Base-by-base conservation (phyloP, 768 basidiomycete species). In the Hemileccinum impolitum region DNA sequence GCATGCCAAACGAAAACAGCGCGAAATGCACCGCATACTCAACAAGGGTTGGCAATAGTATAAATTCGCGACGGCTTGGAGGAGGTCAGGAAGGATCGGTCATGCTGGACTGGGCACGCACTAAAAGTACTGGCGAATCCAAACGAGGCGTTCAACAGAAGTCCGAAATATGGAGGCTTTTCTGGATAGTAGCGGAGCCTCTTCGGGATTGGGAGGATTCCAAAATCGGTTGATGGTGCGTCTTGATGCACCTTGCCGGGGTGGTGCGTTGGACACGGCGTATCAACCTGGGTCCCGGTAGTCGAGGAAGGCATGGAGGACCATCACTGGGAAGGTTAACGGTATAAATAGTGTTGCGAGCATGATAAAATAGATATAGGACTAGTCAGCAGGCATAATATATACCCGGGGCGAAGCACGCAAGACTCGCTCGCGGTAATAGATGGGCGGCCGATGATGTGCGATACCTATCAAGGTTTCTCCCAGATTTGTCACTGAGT, bases 1-100 rank as follows among this genome's bases (percentile, higher is more conserved):
- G 39, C 23, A 44, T 15, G 15, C 26, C 11, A 10, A n/a, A 38
- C 10, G 11, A 39, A 34, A 19, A 13, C n/a, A 11, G 4, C 11
- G 12, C 9, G 10, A 23, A 8, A 17, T 2, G 0, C 14, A 54
- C 30, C 52, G 70, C 76, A 54, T 62, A 81, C 89, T 87, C 13
- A 91, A 68, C 56, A 93, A 62, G 0, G 90, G 90, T 69, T 90
- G 87, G 52, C 84, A 87, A 56, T 91, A 93, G 61, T 91, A 92
- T 40, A 92, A 62, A 59, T 92, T 92, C n/a, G 81, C 77, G 13
- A 82, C 82, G 37, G 70, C 84, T 85, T 15, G 7, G 3, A 28
- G 35, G 25, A 28, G 12, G 13, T 61, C n/a, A 53, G 18, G 15
- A 28, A 26, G 7, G 23, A 26, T 35, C n/a, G 6, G 3, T 18